Percentiles rank a stretch among this genome's conserved stretches.
phyloP scores from a whole-genome alignment of 176 grass and related monocot genomes.

The Paspalum vaginatum region DNA sequence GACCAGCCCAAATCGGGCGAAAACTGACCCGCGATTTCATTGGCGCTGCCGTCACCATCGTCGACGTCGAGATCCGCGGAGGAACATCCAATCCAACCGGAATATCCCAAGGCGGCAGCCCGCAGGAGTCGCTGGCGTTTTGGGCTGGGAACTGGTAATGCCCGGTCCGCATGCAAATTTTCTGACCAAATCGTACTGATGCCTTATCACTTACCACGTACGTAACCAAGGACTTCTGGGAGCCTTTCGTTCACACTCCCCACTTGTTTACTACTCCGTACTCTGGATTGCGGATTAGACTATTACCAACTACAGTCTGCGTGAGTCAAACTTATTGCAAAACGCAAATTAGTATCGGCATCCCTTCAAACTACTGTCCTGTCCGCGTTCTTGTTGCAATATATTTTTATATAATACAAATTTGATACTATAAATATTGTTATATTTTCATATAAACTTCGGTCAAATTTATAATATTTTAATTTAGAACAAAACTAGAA shows the following conservation, averaged over 20 bases:
- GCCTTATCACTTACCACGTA: background rate
- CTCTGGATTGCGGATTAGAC: background rate
- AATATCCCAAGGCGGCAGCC: constrained; percentile 56
- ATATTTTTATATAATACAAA: no score
- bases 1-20: constrained; percentile 31
- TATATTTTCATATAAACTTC: no score
- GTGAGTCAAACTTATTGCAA: no score
- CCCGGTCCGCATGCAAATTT: constrained; percentile 14
- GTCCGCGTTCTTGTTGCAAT: no score
- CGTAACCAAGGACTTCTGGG: background rate
- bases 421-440: no score
- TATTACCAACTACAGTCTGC: background rate
- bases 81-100: constrained; percentile 51
- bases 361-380: no score
- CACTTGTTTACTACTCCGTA: background rate
- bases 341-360: no score
- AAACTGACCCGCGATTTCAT: background rate
- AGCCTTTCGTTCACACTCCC: constrained; percentile 12
- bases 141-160: background rate
- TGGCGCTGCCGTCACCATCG: constrained; percentile 21
- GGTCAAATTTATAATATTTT: no score
- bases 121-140: background rate
- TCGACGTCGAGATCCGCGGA: constrained; percentile 19
- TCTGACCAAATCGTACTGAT: constrained; percentile 34
- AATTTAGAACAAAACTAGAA: no score